Evolutionary conservation across 257 asterid species (phyloP), one percentile per base, ranked within the genome.

Genomic region (Cynanchum wilfordii): DNA sequence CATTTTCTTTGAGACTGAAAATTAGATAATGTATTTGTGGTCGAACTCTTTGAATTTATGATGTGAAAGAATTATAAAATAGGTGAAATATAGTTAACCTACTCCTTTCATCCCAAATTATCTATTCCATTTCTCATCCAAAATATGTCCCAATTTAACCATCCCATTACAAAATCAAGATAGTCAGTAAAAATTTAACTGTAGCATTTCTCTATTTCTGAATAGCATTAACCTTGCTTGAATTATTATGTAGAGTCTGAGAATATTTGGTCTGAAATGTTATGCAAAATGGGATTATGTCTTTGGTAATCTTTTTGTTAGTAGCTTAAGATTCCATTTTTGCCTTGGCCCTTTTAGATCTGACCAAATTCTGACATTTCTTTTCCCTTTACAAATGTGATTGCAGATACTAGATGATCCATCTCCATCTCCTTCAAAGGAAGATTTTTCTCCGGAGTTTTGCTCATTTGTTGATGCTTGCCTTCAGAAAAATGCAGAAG

Each of bases 391-490:
- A 25, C 33, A 45, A 49, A 29, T 40, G 44, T 70, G 16, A 49
- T 68, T 20, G 64, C 81, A 95, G 99, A 92, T 95, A 75, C 86
- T 95, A 73, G 99, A 95, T 56, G 99, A 95, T 84, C 96, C 97
- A 72, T 95, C 99, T 81, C 99, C 99, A 72, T 88, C 98, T 69
- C 90, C 92, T 70, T 80, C 82, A 54, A 79, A 85, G 68, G 79
- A 82, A 73, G 76, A 71, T 2, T 95, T 92, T 82, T 88, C 99
- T 57, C 87, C 93, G 2, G 98, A 95, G 75, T 89, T 95, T 55
- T 91, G 96, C 82, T 87, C 93, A 50, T 92, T 95, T 72, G 85
- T 94, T 29, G 94, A 95, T 80, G 90, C 85, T 79, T 95, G 99
- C 87, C 98, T 92, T 66, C 88, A 82, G 79, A 95, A 92, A 82